phyloP scores from a whole-genome alignment of 129 eudicot species.

The Saposhnikovia divaricata region DNA sequence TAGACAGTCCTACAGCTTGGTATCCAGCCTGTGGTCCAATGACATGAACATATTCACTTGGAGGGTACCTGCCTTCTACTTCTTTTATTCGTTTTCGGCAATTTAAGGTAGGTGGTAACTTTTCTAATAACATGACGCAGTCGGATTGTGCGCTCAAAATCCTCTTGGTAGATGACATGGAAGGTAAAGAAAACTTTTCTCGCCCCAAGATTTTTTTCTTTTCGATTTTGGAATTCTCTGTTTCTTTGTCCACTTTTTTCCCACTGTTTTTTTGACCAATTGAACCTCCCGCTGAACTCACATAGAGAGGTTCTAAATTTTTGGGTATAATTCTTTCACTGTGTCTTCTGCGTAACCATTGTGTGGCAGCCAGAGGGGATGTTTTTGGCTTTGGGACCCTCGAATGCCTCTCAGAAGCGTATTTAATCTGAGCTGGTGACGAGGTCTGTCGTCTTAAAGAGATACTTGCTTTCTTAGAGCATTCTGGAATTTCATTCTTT shows the following conservation, averaged over 20 bases:
- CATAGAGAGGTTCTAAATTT: slow-evolving; percentile 8
- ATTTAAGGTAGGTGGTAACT: slow-evolving; percentile 9
- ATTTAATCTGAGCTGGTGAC: neutral
- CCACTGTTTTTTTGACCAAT: slow-evolving; percentile 12
- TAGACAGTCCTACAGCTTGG: neutral
- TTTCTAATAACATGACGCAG: slow-evolving; percentile 19
- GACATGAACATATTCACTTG: slow-evolving; percentile 21
- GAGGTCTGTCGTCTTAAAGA: slow-evolving; percentile 10
- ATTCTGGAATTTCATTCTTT: slow-evolving; percentile 11
- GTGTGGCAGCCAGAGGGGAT: neutral
- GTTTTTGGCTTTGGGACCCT: neutral
- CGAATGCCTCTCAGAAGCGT: neutral
- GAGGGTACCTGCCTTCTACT: slow-evolving; percentile 13
- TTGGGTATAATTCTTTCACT: slow-evolving; percentile 16
- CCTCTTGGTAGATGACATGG: slow-evolving; percentile 18
- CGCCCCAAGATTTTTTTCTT: slow-evolving; percentile 19
- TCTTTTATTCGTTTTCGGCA: slow-evolving; percentile 12
- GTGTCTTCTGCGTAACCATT: neutral
- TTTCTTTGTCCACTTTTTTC: slow-evolving; percentile 25
- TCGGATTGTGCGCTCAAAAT: slow-evolving; percentile 15
- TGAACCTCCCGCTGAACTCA: slow-evolving; percentile 23
- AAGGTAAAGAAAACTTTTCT: slow-evolving; percentile 15
- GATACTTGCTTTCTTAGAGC: slow-evolving; percentile 11
- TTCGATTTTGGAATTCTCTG: slow-evolving; percentile 17
- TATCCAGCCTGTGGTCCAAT: slow-evolving; percentile 21